phyloP scores from a whole-genome alignment of 306 rosid species.

The Lagenaria siceraria region DNA sequence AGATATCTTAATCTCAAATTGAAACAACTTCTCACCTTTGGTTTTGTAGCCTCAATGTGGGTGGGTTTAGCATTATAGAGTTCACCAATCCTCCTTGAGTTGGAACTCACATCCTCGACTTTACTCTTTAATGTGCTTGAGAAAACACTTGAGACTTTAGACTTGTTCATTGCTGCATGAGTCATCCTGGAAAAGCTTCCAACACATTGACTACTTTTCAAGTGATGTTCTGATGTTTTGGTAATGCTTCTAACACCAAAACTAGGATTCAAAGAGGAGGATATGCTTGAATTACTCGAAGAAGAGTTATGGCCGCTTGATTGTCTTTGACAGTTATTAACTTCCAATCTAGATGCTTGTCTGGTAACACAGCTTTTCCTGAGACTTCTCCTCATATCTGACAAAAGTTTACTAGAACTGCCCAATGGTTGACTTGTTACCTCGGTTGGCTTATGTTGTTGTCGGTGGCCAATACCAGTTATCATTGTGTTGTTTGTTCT shows the following conservation, averaged over 20 bases:
- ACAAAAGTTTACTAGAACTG: conserved; percentile 24
- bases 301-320: conserved; percentile 47
- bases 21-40: conserved; percentile 32
- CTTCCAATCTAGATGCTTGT: conserved; percentile 32
- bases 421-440: conserved; percentile 25
- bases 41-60: conserved; percentile 15
- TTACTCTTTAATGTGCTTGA: conserved; percentile 18
- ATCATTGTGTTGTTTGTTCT: conserved; percentile 31
- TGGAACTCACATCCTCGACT: conserved; percentile 19
- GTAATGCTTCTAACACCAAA: conserved; percentile 22
- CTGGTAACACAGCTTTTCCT: conserved; percentile 33
- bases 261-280: conserved; percentile 49
- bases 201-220: conserved; percentile 19
- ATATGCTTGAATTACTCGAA: conserved; percentile 59
- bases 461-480: conserved; percentile 27
- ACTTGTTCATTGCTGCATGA: conserved; percentile 22
- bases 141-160: conserved; percentile 5
- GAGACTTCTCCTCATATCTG: conserved; percentile 26
- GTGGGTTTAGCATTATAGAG: conserved; percentile 15
- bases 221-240: conserved; percentile 17
- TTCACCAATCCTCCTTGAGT: conserved; percentile 16
- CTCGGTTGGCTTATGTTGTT: conserved; percentile 20
- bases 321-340: conserved; percentile 18
- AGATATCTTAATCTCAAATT: not conserved
- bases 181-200: conserved; percentile 23